These are phyloP conservation scores for Ailanthus altissimus DNA, from an alignment of 345 rosid genomes.

Conservation along the genomic window DNA sequence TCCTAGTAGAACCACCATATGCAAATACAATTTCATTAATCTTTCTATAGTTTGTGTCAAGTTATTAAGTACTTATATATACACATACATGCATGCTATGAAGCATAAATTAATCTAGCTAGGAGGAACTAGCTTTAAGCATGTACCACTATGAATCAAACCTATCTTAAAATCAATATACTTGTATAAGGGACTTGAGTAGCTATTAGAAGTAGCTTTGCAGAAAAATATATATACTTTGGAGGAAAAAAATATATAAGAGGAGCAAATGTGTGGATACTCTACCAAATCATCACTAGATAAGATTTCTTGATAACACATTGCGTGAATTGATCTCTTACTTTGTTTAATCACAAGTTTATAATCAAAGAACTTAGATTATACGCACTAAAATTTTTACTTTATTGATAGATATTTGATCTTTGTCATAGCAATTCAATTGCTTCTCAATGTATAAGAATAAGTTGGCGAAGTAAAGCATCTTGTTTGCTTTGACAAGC, in stretches of 20 bases:
- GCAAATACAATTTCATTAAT: neutral
- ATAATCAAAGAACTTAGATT: slow-evolving; percentile 33
- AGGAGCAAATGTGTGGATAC: slow-evolving; percentile 4
- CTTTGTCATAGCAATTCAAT: slow-evolving; percentile 29
- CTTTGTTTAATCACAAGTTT: slow-evolving; percentile 29
- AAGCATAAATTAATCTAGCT: neutral
- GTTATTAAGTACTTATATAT: neutral
- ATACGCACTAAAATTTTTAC: slow-evolving; percentile 32
- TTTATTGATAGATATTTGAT: slow-evolving; percentile 30
- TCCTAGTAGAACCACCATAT: neutral
- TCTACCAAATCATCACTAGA: slow-evolving; percentile 27
- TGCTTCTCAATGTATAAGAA: slow-evolving; percentile 31
- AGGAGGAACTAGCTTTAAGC: slow-evolving; percentile 14
- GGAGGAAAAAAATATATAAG: neutral
- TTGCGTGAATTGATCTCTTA: slow-evolving; percentile 32
- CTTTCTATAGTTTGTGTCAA: neutral
- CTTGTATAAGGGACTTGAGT: neutral
- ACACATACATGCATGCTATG: neutral
- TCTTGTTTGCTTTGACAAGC: slow-evolving; percentile 42
- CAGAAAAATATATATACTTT: neutral
- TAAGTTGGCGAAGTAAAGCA: slow-evolving; percentile 41
- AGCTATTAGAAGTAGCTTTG: slow-evolving; percentile 13
- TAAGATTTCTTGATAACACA: slow-evolving; percentile 17
- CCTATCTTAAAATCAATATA: slow-evolving; percentile 10
- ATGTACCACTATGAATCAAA: neutral